A percentile compares a stretch with the other conserved stretches of the same genome.
These are phyloP conservation scores for Pythium angustatum DNA, from an alignment of 352 stramenopile species.

Conservation along the genomic window DNA sequence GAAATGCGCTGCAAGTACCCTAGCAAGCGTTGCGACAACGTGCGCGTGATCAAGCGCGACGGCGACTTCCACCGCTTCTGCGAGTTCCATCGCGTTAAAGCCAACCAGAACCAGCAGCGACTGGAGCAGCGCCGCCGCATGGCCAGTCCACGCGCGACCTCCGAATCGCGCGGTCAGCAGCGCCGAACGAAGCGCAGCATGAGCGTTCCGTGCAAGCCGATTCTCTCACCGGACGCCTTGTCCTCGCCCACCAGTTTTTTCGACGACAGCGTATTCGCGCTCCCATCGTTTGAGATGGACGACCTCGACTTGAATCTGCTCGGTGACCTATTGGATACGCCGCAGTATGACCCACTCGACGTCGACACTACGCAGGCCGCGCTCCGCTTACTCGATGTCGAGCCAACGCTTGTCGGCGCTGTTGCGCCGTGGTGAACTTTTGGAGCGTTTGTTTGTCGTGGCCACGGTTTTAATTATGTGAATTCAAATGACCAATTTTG, in stretches of 20 bases:
- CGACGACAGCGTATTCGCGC: not conserved
- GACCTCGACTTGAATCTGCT: constrained; percentile 25
- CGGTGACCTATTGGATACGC: constrained; percentile 11
- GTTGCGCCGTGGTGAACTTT: not conserved
- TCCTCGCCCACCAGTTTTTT: not conserved
- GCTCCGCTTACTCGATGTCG: constrained; percentile 1
- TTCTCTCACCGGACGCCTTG: not conserved
- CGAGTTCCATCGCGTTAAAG: constrained; percentile 36
- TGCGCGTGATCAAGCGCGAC: constrained; percentile 37
- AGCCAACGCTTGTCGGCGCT: not conserved
- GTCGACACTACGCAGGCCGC: constrained; percentile 4
- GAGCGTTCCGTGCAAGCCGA: not conserved
- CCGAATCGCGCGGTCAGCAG: not conserved
- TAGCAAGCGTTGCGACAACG: constrained; percentile 28
- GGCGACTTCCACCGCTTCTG: constrained; percentile 39
- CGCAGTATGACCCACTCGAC: not conserved
- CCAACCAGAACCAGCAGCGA: constrained; percentile 65
- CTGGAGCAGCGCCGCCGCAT: constrained; percentile 43
- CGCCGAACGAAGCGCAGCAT: constrained; percentile 19
- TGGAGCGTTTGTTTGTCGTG: not conserved
- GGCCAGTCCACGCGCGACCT: constrained; percentile 9
- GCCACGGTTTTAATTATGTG: not conserved
- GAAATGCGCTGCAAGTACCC: constrained; percentile 32
- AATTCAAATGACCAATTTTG: not conserved
- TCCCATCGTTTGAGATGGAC: constrained; percentile 10